Evolutionary conservation across 2,329 filamentous ascomycete genomes (phyloP).

Genomic region (Nemania abortiva): DNA sequence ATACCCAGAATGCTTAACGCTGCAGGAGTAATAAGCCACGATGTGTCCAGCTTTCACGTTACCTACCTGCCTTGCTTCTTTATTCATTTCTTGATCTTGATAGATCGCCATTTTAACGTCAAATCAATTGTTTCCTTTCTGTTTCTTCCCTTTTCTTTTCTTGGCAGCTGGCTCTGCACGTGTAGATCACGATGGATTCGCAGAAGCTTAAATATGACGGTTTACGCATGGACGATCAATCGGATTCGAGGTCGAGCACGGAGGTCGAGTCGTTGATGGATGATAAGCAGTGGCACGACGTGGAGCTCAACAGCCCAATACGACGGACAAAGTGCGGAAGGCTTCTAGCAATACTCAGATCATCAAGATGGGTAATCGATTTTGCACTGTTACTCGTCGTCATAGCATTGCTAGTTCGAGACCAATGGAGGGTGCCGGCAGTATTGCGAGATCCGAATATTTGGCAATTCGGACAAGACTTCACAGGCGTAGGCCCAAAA

Average conservation of each 20-base stretch:
- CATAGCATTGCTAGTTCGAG: conserved; percentile 52
- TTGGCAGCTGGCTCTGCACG: conserved; percentile 31
- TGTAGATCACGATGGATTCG: conserved; percentile 42
- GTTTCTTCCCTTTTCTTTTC: not conserved
- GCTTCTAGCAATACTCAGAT: conserved; percentile 47
- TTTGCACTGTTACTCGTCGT: conserved; percentile 55
- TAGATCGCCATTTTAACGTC: conserved; percentile 6
- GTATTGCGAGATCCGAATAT: conserved; percentile 41
- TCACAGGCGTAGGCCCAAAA: conserved; percentile 53
- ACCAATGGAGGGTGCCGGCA: conserved; percentile 42
- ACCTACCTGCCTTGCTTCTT: not conserved
- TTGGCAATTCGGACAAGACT: conserved; percentile 56
- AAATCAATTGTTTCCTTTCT: not conserved
- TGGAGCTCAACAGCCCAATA: conserved; percentile 45
- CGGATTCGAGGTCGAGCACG: conserved; percentile 54
- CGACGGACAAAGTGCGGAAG: conserved; percentile 42
- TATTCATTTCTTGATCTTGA: conserved; percentile 8
- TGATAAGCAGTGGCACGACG: conserved; percentile 53
- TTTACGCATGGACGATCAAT: conserved; percentile 51
- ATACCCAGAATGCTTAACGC: not conserved
- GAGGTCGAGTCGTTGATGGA: conserved; percentile 58
- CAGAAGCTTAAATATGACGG: conserved; percentile 51
- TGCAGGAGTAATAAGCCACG: conserved; percentile 17
- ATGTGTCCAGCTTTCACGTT: not conserved
- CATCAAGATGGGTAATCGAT: conserved; percentile 56